Percentiles rank a stretch among this genome's conserved stretches.
These are phyloP conservation scores for Aureoboletus auriporus DNA, from an alignment of 768 basidiomycete species.

Conservation along the genomic window DNA sequence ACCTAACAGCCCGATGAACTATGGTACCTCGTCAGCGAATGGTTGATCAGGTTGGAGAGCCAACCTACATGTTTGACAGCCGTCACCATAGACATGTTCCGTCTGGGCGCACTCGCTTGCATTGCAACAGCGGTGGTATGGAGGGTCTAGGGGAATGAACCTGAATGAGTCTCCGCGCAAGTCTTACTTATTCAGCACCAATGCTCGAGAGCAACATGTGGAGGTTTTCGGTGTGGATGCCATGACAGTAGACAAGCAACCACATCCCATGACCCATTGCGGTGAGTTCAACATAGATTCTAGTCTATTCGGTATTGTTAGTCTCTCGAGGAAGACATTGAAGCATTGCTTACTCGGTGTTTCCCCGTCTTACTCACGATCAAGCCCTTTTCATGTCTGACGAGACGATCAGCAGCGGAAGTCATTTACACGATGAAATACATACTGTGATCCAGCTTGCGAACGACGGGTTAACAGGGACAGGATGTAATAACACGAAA, in stretches of 20 bases:
- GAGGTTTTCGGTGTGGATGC: slow-evolving; percentile 45
- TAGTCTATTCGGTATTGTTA: slow-evolving; percentile 2
- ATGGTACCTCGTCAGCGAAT: neutral
- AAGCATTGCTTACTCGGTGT: slow-evolving; percentile 42
- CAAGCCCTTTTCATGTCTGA: slow-evolving; percentile 42
- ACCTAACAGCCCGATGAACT: slow-evolving; percentile 69
- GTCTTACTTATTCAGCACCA: slow-evolving; percentile 54
- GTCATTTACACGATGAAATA: neutral
- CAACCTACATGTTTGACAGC: slow-evolving; percentile 53
- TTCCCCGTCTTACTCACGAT: slow-evolving; percentile 60
- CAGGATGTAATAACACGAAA: slow-evolving; percentile 63
- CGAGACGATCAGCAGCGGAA: neutral
- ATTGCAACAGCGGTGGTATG: slow-evolving; percentile 68
- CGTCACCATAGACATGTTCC: slow-evolving; percentile 76
- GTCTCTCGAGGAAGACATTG: neutral
- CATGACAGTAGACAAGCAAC: slow-evolving; percentile 62
- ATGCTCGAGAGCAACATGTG: slow-evolving; percentile 58
- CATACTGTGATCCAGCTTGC: slow-evolving; percentile 53
- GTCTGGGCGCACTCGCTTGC: slow-evolving; percentile 65
- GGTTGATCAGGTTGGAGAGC: neutral
- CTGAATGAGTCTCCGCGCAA: slow-evolving; percentile 2
- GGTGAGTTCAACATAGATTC: slow-evolving; percentile 55
- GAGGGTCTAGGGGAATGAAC: slow-evolving; percentile 35
- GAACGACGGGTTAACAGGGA: slow-evolving; percentile 60
- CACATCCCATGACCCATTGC: slow-evolving; percentile 70